Percentiles rank a stretch among this genome's conserved stretches.
These are phyloP conservation scores for Gryganskiella cystojenkinii DNA, from an alignment of 192 early-diverging fungal genomes.

Conservation along the genomic window DNA sequence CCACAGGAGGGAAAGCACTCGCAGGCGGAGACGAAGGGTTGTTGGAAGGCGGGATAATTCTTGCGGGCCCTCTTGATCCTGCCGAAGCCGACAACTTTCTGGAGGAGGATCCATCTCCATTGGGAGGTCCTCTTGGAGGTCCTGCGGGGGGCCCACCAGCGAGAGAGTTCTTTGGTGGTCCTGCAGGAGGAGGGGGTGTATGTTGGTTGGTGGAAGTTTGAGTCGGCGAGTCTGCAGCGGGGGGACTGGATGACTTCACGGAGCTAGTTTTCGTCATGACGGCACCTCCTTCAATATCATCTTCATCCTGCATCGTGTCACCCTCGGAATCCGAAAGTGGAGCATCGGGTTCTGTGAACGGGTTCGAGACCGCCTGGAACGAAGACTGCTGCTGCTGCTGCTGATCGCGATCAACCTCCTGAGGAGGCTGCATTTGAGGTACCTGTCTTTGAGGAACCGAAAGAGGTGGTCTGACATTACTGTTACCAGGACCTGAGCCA, in stretches of 20 bases:
- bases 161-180: not conserved
- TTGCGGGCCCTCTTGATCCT: constrained; percentile 20
- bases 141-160: constrained; percentile 17
- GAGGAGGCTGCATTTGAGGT: not conserved
- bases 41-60: constrained; percentile 28
- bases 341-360: constrained; percentile 27
- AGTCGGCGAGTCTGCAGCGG: not conserved
- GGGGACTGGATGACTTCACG: not conserved
- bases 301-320: constrained; percentile 17
- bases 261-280: not conserved
- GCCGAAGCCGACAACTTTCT: constrained; percentile 17
- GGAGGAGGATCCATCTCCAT: not conserved
- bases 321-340: constrained; percentile 21
- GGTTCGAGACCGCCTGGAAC: not conserved
- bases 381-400: not conserved
- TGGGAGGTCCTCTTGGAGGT: constrained; percentile 38
- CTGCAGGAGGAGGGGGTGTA: constrained; percentile 1
- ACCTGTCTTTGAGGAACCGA: not conserved
- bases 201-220: not conserved
- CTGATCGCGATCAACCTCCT: not conserved
- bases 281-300: constrained; percentile 39
- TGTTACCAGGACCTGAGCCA: constrained; percentile 1
- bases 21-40: constrained; percentile 46
- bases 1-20: constrained; percentile 34
- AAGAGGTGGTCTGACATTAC: not conserved